Base-by-base conservation (phyloP, 371 early-diverging fungal species). In the Thermomucor indicae-seudaticae region DNA sequence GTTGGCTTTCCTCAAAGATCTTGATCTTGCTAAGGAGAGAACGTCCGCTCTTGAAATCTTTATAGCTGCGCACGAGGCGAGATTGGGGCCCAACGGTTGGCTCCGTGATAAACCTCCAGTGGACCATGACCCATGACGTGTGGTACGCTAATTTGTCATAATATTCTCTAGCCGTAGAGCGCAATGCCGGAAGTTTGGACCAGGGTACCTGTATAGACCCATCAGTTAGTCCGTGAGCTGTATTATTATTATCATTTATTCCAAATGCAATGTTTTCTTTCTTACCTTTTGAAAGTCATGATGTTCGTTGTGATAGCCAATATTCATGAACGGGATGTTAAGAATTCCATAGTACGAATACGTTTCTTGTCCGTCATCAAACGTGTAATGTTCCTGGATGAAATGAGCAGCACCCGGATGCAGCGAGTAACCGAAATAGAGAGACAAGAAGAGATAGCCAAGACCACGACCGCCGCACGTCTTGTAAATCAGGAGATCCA, bases 341-440 rank as follows among this genome's bases (percentile, higher is more conserved):
- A 94, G 75, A 39, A 80, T 68, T 37, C 97, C 97, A 60, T 98
- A 98, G 85, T 98, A 98, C 25, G 91, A 91, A 72, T 97, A 97
- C 1, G 97, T 97, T 69, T 98, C 97, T 70, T 93, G 92, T 12
- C 95, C 97, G 57, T 93, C 89, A 43, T 81, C 86, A 78, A 93
- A 95, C 20, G 93, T 93, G 65, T 93, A 98, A 72, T 98, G 97
- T 77, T 98, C 98, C 72, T 94, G 95, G 58, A 98, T 89, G 51
- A 97, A 95, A 64, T 98, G 98, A 17, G 93, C 97, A 4, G 97
- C 96, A 24, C 89, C 92, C 12, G 97, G 97, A 70, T 98, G 97
- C 23, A 95, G 66, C 23, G 91, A 87, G 63, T 90, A 95, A 29
- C 96, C 96, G 44, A 95, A 79, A 75, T 86, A 89, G 28, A 94